Percentiles rank a stretch among this genome's conserved stretches.
Conservation (phyloP, 768 basidiomycete genomes). For the Clitopilus passeckerianus region DNA sequence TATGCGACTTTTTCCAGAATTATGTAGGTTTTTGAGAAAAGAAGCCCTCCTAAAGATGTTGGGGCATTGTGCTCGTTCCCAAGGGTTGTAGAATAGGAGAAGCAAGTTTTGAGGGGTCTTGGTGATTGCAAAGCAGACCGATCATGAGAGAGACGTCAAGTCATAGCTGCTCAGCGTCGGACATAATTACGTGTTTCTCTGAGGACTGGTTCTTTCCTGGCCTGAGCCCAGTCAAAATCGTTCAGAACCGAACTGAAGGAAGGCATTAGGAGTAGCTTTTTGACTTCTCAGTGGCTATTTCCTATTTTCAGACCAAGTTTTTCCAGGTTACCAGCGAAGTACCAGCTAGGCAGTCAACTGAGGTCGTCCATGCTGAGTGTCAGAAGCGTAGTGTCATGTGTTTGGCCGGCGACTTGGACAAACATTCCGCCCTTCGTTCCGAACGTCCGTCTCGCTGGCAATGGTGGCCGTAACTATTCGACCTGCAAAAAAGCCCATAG, state of each 20-base stretch:
- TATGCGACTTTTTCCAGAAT: background rate
- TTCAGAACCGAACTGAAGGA: no score
- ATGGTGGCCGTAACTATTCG: slow-evolving; percentile 1
- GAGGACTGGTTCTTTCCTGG: no score
- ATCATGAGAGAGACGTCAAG: background rate
- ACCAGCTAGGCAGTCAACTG: background rate
- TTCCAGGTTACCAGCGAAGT: background rate
- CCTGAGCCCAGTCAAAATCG: no score
- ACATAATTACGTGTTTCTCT: no score
- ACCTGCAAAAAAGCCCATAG: background rate
- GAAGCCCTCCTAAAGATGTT: background rate
- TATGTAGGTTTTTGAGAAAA: background rate
- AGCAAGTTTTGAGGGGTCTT: background rate
- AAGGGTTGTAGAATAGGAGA: background rate
- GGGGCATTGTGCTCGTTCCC: background rate
- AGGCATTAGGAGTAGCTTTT: no score
- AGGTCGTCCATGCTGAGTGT: background rate
- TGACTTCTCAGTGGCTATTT: no score
- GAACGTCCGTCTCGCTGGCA: background rate
- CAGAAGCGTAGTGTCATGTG: background rate
- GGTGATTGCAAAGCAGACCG: background rate
- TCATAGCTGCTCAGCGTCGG: no score
- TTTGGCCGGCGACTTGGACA: background rate
- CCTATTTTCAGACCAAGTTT: no score
- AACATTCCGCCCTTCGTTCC: background rate